These are phyloP conservation scores for Wickerhamomyces xylosicus DNA, from an alignment of 805 yeast genomes.

Conservation along the genomic window DNA sequence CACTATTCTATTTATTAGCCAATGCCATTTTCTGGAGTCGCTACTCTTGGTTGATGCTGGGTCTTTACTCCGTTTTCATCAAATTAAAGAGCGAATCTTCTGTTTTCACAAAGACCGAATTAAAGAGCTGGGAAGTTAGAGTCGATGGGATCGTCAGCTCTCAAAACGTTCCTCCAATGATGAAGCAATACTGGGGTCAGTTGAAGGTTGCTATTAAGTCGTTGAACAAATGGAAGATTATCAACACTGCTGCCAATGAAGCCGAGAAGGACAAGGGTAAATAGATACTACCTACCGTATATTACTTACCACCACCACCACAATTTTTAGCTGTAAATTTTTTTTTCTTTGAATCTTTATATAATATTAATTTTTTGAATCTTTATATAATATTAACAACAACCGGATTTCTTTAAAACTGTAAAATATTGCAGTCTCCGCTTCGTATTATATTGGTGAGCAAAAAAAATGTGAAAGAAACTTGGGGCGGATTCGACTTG, in stretches of 20 bases:
- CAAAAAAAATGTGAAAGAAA: too few relatives aligned
- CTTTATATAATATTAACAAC: too few relatives aligned
- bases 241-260: constrained; percentile 10
- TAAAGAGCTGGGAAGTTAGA: constrained; percentile 62
- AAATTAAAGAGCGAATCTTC: constrained; percentile 73
- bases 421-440: not conserved
- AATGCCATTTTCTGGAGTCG: constrained; percentile 50
- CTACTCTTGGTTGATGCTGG: constrained; percentile 50
- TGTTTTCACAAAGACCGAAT: constrained; percentile 54
- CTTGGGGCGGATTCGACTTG: too few relatives aligned
- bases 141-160: constrained; percentile 40
- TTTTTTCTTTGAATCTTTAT: too few relatives aligned
- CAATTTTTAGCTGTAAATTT: too few relatives aligned
- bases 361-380: too few relatives aligned
- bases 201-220: constrained; percentile 26
- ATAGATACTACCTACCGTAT: not conserved
- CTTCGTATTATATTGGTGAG: too few relatives aligned
- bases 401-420: too few relatives aligned
- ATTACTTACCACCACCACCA: too few relatives aligned
- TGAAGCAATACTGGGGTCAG: constrained; percentile 39
- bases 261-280: not conserved
- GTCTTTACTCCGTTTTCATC: constrained; percentile 51
- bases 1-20: constrained; percentile 32
- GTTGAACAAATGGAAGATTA: constrained; percentile 10
- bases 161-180: constrained; percentile 39